Conservation (phyloP, 2,329 filamentous ascomycete species). For the Metarhizium rileyi region DNA sequence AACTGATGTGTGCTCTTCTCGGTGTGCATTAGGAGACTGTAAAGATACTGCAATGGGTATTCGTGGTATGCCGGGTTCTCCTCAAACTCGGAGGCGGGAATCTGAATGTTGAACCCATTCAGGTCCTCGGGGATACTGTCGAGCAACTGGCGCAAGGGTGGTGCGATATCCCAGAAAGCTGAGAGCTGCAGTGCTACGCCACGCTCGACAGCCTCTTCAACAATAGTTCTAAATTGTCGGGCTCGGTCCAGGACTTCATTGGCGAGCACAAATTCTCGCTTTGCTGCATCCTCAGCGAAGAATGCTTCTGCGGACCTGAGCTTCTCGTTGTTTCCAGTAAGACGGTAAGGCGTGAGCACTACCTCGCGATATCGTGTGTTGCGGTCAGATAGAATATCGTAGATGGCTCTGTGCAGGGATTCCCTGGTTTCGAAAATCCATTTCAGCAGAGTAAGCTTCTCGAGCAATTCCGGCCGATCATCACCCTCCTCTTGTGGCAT, state of each 20-base stretch:
- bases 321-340: slow-evolving; percentile 69
- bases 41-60: slow-evolving; percentile 85
- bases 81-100: slow-evolving; percentile 67
- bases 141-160: slow-evolving; percentile 65
- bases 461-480: slow-evolving; percentile 84
- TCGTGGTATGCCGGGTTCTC: slow-evolving; percentile 77
- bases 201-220: slow-evolving; percentile 75
- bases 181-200: slow-evolving; percentile 87
- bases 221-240: slow-evolving; percentile 65
- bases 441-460: slow-evolving; percentile 89
- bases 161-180: slow-evolving; percentile 97
- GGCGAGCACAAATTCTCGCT: slow-evolving; percentile 62
- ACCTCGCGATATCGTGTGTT: slow-evolving; percentile 81
- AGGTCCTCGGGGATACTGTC: slow-evolving; percentile 63
- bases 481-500: slow-evolving; percentile 91
- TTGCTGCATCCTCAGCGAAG: slow-evolving; percentile 68
- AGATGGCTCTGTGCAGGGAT: slow-evolving; percentile 72
- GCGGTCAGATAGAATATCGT: slow-evolving; percentile 73
- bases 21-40: slow-evolving; percentile 72
- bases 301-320: slow-evolving; percentile 69
- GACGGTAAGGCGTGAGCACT: slow-evolving; percentile 68
- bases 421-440: slow-evolving; percentile 97
- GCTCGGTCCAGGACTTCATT: slow-evolving; percentile 63
- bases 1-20: slow-evolving; percentile 94
- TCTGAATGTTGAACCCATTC: slow-evolving; percentile 58